Percentiles rank a stretch among this genome's conserved stretches.
Conservation (phyloP, 371 early-diverging fungal genomes). For the Sporodiniella umbellata region DNA sequence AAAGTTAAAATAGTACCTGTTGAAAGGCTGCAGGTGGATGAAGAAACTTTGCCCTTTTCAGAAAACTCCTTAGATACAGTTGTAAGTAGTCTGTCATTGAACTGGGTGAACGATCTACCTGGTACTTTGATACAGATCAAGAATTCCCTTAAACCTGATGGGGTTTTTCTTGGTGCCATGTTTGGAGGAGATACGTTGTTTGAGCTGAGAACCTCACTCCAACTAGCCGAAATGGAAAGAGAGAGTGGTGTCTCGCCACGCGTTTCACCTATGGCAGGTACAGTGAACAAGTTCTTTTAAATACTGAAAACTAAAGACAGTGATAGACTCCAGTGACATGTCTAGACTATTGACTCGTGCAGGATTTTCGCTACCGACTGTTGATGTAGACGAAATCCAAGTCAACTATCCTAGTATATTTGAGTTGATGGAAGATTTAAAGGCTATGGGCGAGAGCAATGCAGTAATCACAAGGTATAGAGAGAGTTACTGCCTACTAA, state of each 20-base stretch:
- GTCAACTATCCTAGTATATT: constrained; percentile 91
- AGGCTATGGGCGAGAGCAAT: constrained; percentile 94
- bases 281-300: neutral
- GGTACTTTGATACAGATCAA: constrained; percentile 85
- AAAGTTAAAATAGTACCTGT: constrained; percentile 66
- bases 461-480: constrained; percentile 75
- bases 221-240: constrained; percentile 89
- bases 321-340: constrained; percentile 76
- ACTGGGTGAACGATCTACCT: constrained; percentile 96
- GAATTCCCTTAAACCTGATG: constrained; percentile 83
- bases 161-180: constrained; percentile 89
- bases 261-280: constrained; percentile 88
- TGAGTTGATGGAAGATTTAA: constrained; percentile 87
- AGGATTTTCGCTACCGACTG: constrained; percentile 86
- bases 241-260: constrained; percentile 90
- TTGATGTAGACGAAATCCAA: constrained; percentile 91
- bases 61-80: constrained; percentile 84
- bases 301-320: neutral
- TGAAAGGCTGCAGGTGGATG: constrained; percentile 79
- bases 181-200: constrained; percentile 94
- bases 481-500: neutral
- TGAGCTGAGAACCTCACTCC: constrained; percentile 87
- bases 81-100: constrained; percentile 81
- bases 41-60: constrained; percentile 77
- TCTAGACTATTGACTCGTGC: constrained; percentile 79